A percentile compares a stretch with the other conserved stretches of the same genome.
These are phyloP conservation scores for Lipomyces japonicus DNA, from an alignment of 805 yeast genomes.

Conservation along the genomic window DNA sequence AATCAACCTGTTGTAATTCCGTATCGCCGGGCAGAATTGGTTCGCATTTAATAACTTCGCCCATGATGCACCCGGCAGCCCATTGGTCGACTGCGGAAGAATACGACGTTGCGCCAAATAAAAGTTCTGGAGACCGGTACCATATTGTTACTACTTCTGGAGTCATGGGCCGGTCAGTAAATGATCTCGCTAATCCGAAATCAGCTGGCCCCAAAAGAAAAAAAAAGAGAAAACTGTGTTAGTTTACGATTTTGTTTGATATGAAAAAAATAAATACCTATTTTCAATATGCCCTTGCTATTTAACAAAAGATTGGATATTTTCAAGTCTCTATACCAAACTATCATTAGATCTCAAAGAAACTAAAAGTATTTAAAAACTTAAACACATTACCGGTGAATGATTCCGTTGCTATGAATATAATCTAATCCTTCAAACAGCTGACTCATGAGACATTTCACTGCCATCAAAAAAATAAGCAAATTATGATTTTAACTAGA, in stretches of 20 bases:
- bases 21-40: slow-evolving; percentile 84
- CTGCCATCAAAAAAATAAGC: not conserved
- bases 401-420: slow-evolving; percentile 15
- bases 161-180: slow-evolving; percentile 20
- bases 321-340: slow-evolving; percentile 15
- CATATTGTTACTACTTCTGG: slow-evolving; percentile 76
- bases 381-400: slow-evolving; percentile 13
- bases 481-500: not conserved
- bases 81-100: slow-evolving; percentile 89
- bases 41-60: slow-evolving; percentile 67
- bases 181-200: slow-evolving; percentile 36
- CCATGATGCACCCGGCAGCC: slow-evolving; percentile 90
- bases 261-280: slow-evolving; percentile 8
- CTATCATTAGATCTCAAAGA: not conserved
- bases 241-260: no score
- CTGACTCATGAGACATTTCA: slow-evolving; percentile 23
- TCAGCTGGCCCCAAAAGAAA: slow-evolving; percentile 10
- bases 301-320: slow-evolving; percentile 25
- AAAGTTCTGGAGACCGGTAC: slow-evolving; percentile 94
- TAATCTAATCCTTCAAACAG: slow-evolving; percentile 22
- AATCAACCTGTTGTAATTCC: slow-evolving; percentile 74
- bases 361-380: not conserved
- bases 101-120: slow-evolving; percentile 83
- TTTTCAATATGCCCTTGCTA: slow-evolving; percentile 20
- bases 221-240: no score